Conservation (phyloP, 1,139 yeast species). For the Debaryomyces singareniensis region DNA sequence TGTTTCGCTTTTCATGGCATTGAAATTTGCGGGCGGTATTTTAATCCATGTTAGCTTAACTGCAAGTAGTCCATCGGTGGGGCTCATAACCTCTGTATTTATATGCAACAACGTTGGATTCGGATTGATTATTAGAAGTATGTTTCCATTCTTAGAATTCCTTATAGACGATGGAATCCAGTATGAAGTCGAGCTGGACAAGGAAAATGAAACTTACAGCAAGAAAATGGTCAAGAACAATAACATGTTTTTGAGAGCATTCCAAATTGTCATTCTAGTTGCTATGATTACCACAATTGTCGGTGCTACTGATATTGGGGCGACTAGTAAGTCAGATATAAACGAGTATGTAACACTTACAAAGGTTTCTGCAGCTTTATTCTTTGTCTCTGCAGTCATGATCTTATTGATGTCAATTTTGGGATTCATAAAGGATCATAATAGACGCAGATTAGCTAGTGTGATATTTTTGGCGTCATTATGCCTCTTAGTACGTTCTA, state of each 20-base stretch:
- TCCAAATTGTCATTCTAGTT: not conserved
- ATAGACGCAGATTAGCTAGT: not conserved
- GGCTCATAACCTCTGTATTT: not conserved
- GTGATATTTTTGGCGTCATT: not conserved
- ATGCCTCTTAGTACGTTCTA: not conserved
- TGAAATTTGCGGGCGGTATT: not conserved
- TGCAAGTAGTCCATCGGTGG: not conserved
- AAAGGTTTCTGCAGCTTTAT: not conserved
- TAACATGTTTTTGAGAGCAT: not conserved
- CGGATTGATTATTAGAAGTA: not conserved
- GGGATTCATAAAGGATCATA: not conserved
- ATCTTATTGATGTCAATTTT: not conserved
- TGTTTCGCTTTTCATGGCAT: not conserved
- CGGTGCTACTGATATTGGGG: not conserved
- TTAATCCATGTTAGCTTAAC: not conserved
- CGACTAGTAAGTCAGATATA: not conserved
- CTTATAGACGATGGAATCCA: not conserved
- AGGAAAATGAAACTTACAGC: not conserved
- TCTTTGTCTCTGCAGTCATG: slow-evolving; percentile 1
- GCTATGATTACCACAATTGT: not conserved
- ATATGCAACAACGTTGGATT: not conserved
- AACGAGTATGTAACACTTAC: not conserved
- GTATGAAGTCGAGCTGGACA: not conserved
- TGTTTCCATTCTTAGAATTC: not conserved
- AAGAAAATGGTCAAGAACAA: not conserved